Conservation (phyloP, 2,329 filamentous ascomycete species). For the Fusarium hostae region DNA sequence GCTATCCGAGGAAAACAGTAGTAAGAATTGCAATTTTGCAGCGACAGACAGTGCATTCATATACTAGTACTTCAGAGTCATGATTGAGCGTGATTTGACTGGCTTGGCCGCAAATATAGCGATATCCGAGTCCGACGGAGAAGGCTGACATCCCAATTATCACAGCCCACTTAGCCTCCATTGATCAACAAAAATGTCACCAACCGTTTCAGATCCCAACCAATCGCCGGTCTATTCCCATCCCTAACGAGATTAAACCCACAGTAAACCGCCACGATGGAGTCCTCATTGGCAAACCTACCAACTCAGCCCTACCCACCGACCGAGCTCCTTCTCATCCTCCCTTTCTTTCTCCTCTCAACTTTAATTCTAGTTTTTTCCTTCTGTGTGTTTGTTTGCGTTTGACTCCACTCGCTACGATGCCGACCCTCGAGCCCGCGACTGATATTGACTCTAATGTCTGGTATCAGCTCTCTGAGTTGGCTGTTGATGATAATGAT, state of each 20-base stretch:
- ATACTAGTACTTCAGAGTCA: accelerated
- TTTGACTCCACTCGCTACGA: not conserved
- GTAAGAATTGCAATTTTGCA: accelerated
- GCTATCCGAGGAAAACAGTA: not conserved
- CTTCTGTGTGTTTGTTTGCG: accelerated
- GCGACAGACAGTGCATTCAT: accelerated
- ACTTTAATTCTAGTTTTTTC: not conserved
- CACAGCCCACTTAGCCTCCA: not conserved
- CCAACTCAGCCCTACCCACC: constrained; percentile 17
- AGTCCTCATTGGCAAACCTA: not conserved
- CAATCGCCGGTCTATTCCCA: not conserved
- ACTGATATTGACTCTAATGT: constrained; percentile 49
- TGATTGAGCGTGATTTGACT: accelerated
- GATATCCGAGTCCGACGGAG: not conserved
- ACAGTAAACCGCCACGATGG: not conserved
- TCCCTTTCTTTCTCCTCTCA: not conserved
- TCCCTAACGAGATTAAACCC: not conserved
- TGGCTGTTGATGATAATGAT: constrained; percentile 47
- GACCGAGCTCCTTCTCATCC: not conserved
- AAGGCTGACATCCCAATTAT: not conserved
- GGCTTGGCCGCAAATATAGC: accelerated
- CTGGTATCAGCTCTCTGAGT: constrained; percentile 52
- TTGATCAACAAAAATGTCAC: not conserved
- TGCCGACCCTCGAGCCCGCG: constrained; percentile 24
- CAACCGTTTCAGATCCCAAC: not conserved